A percentile compares a stretch with the other conserved stretches of the same genome.
Conservation (phyloP, 371 early-diverging fungal species). For the Mucor saturninus region DNA sequence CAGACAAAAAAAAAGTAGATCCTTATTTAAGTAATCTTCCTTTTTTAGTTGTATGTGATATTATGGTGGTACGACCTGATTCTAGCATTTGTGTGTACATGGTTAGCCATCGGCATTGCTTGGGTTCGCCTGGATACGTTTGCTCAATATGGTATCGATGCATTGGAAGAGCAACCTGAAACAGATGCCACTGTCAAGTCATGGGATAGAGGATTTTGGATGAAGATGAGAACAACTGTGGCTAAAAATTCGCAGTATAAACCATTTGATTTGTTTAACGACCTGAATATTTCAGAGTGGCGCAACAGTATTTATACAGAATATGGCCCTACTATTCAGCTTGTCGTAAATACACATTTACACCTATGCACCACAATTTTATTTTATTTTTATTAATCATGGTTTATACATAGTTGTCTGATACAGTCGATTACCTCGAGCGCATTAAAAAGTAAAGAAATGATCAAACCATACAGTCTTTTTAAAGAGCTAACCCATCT, state of each 20-base stretch:
- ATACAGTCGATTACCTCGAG: conserved; percentile 44
- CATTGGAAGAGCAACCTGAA: conserved; percentile 31
- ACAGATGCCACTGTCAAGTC: conserved; percentile 24
- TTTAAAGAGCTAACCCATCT: background rate
- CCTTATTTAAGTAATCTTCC: background rate
- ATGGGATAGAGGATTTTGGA: conserved; percentile 20
- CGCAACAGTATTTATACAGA: conserved; percentile 31
- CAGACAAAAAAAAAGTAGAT: background rate
- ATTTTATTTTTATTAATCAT: background rate
- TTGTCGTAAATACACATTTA: conserved; percentile 25
- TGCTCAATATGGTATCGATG: conserved; percentile 39
- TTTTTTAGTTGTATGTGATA: conserved; percentile 30
- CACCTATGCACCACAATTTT: background rate
- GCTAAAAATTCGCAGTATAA: conserved; percentile 2
- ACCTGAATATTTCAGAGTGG: conserved; percentile 37
- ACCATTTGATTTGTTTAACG: conserved; percentile 26
- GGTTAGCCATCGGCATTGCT: conserved; percentile 19
- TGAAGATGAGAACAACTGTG: conserved; percentile 22
- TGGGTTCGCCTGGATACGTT: conserved; percentile 29
- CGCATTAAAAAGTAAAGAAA: conserved; percentile 38
- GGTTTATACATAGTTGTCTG: conserved; percentile 25
- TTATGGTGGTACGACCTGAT: conserved; percentile 47
- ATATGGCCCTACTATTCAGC: conserved; percentile 42
- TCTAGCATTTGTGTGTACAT: conserved; percentile 22
- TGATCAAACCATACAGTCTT: background rate